Percentiles rank a stretch among this genome's conserved stretches.
Conservation (phyloP, 1,139 yeast genomes). For the Diutina pseudorugosa region DNA sequence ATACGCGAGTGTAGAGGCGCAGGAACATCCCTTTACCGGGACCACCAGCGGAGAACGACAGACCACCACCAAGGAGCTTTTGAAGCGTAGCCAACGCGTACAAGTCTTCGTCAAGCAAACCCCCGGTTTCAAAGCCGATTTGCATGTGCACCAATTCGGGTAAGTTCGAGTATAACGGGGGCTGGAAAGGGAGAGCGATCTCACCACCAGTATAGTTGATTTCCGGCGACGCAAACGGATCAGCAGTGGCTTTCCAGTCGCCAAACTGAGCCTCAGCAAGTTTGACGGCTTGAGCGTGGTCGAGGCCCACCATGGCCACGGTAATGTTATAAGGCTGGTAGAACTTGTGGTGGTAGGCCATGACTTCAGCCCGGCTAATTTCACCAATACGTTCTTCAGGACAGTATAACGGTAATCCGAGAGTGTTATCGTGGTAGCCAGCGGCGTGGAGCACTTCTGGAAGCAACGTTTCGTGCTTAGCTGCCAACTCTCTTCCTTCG, state of each 20-base stretch:
- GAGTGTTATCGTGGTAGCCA: constrained; percentile 60
- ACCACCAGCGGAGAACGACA: constrained; percentile 97
- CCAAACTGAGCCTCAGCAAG: constrained; percentile 57
- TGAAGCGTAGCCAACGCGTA: constrained; percentile 88
- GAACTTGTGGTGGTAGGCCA: constrained; percentile 50
- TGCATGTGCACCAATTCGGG: constrained; percentile 83
- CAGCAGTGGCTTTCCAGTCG: constrained; percentile 31
- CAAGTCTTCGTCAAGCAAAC: constrained; percentile 75
- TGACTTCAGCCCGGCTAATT: neutral
- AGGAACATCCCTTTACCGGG: constrained; percentile 99
- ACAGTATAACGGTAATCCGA: constrained; percentile 61
- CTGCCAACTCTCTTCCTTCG: constrained; percentile 72
- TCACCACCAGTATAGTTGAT: constrained; percentile 76
- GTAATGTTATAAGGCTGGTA: constrained; percentile 78
- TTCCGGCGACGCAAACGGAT: constrained; percentile 16
- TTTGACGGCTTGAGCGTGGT: constrained; percentile 56
- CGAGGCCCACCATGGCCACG: constrained; percentile 81
- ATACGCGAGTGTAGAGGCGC: constrained; percentile 78
- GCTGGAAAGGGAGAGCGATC: constrained; percentile 51
- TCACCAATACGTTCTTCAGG: constrained; percentile 8
- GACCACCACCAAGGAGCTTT: constrained; percentile 93
- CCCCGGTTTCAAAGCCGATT: constrained; percentile 80
- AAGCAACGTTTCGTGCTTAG: constrained; percentile 73
- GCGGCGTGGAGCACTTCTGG: constrained; percentile 83
- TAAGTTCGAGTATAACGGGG: constrained; percentile 54